Conservation (phyloP, 1,284 basidiomycete species). For the Ustilago esculenta region DNA sequence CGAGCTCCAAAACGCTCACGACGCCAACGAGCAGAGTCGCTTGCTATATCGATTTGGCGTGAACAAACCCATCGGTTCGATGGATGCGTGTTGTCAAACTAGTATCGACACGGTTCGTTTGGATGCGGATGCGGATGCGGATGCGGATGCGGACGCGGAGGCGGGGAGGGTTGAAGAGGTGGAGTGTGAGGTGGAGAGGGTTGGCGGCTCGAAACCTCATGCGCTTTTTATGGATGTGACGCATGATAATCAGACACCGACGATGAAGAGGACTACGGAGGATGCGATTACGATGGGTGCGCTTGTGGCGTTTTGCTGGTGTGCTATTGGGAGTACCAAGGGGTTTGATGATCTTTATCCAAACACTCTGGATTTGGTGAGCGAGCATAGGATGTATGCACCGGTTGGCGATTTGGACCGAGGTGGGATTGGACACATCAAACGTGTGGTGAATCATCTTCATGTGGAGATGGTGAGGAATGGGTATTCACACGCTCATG, state of each 20-base stretch:
- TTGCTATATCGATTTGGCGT: conserved; percentile 61
- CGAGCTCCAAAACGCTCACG: conserved; percentile 63
- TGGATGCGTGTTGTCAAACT: conserved; percentile 57
- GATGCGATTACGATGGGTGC: conserved; percentile 64
- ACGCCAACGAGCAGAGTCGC: conserved; percentile 61
- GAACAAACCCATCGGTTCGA: conserved; percentile 62
- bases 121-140: conserved; percentile 35
- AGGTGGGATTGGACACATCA: conserved; percentile 52
- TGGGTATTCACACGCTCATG: conserved; percentile 57
- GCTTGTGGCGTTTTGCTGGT: conserved; percentile 62
- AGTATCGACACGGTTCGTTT: conserved; percentile 71
- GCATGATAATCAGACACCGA: conserved; percentile 63
- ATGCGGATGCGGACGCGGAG: conserved; percentile 39
- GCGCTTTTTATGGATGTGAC: conserved; percentile 64
- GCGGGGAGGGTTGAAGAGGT: conserved; percentile 40
- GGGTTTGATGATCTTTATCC: conserved; percentile 63
- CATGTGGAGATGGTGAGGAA: conserved; percentile 61
- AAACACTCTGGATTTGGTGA: conserved; percentile 55
- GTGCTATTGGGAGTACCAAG: conserved; percentile 60
- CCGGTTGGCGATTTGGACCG: conserved; percentile 36
- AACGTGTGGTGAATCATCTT: conserved; percentile 60
- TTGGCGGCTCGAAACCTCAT: conserved; percentile 56
- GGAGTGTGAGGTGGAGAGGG: conserved; percentile 48
- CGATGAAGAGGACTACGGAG: conserved; percentile 59
- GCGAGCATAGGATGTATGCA: conserved; percentile 55